Conservation (phyloP, 2,329 filamentous ascomycete genomes). For the Sporothrix variecibatus region DNA sequence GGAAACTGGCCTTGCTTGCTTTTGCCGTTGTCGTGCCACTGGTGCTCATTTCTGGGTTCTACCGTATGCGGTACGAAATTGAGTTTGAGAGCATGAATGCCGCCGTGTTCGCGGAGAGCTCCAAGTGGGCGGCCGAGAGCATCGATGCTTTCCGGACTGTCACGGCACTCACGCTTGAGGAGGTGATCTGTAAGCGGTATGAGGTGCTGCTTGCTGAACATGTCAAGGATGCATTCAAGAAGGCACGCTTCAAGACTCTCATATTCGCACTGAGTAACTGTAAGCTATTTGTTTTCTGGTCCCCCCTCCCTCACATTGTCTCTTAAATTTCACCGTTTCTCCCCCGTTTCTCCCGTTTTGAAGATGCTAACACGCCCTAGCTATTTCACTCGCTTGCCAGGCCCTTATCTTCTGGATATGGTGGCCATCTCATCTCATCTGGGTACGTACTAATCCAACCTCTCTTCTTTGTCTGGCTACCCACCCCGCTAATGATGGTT, state of each 20-base stretch:
- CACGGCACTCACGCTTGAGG: constrained; percentile 61
- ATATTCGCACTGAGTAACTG: constrained; percentile 63
- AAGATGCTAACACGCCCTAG: constrained; percentile 1
- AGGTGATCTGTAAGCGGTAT: constrained; percentile 51
- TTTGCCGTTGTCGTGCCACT: constrained; percentile 40
- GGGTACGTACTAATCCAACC: constrained; percentile 13
- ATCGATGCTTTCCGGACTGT: constrained; percentile 65
- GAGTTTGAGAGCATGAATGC: constrained; percentile 60
- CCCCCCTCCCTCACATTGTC: neutral
- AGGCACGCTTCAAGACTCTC: constrained; percentile 62
- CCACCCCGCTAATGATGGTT: neutral
- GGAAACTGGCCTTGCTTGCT: constrained; percentile 70
- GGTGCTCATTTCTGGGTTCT: constrained; percentile 41
- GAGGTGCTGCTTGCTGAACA: constrained; percentile 41
- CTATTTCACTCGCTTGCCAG: constrained; percentile 60
- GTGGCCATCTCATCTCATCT: constrained; percentile 57
- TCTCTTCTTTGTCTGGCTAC: neutral
- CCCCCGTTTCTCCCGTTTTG: neutral
- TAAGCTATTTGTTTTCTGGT: neutral
- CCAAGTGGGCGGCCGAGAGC: constrained; percentile 64
- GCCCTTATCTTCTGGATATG: constrained; percentile 69
- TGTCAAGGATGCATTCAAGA: constrained; percentile 49
- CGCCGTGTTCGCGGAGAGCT: constrained; percentile 60
- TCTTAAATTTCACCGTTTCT: neutral
- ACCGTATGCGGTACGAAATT: constrained; percentile 54